Evolutionary conservation across 2,329 filamentous ascomycete genomes (phyloP), one percentile per base, ranked within the genome.

Genomic region (Botrytis fragariae): DNA sequence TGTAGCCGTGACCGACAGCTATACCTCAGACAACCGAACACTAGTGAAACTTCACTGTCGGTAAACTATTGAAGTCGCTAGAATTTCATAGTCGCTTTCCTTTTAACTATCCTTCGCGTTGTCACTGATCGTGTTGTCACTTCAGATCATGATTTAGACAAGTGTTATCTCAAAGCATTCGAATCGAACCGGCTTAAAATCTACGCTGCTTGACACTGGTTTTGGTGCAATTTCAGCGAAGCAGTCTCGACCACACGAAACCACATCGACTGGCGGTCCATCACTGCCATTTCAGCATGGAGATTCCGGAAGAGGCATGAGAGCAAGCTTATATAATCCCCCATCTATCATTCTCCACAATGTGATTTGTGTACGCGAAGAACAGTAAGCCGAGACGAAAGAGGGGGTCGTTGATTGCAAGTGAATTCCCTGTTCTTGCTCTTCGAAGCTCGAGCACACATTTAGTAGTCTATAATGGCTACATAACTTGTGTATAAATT

Each of bases 1-100:
- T 3, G 32, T 29, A 8, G 14, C 14, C 14, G 1, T 2, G n/a
- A 18, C n/a, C 29, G n/a, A 2, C 5, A 8, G 7, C 2, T 16
- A 16, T 54, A 29, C n/a, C 14, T 54, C n/a, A 29, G 51, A 10
- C 16, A 54, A 54, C 4, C 3, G 12, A 29, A 57, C 4, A 57
- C n/a, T 18, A 32, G 51, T 57, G n/a, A 57, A 57, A 29, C 14
- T 57, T 57, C n/a, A 29, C 51, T 29, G 51, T 29, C 14, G n/a
- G n/a, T n/a, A n/a, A n/a, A n/a, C n/a, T n/a, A n/a, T n/a, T n/a
- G n/a, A n/a, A n/a, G n/a, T n/a, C n/a, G n/a, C n/a, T n/a, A n/a
- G n/a, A n/a, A n/a, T n/a, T n/a, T n/a, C n/a, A n/a, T n/a, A n/a
- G n/a, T n/a, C n/a, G 14, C 6, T 54, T 54, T 14, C 1, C 51